Evolutionary conservation across 225 moss, liverwort and hornwort species (phyloP).

Genomic region (Neckera pumila): DNA sequence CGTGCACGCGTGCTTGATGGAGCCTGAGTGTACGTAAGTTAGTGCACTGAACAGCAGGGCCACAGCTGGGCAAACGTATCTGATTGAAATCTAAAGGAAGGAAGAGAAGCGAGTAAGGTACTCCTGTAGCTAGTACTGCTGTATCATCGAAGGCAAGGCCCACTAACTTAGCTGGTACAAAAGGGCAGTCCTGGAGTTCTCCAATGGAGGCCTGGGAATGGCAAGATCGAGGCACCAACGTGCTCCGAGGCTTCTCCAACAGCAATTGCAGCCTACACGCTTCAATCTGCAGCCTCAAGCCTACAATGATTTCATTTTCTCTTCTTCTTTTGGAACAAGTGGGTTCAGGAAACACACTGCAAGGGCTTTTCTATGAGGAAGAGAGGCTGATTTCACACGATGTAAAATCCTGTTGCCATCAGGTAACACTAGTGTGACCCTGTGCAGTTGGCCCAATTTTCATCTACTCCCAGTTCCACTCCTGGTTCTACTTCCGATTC

Average conservation of each 20-base stretch:
- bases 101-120: no score
- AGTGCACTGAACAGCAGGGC: background rate
- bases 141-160: no score
- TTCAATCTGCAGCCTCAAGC: background rate
- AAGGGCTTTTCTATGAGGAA: background rate
- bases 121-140: no score
- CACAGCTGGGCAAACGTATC: background rate
- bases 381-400: background rate
- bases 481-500: no score
- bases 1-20: background rate
- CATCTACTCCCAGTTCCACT: no score
- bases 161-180: background rate
- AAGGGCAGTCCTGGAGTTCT: background rate
- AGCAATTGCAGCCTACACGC: background rate
- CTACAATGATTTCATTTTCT: background rate
- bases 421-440: no score
- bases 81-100: background rate
- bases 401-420: no score
- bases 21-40: background rate
- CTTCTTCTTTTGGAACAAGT: background rate
- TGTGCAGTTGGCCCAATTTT: no score
- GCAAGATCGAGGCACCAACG: conserved; percentile 8
- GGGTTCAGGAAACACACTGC: no score
- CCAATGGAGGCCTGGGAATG: background rate
- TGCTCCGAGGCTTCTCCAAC: background rate